These are phyloP conservation scores for Boletus sp. DNA, from an alignment of 768 basidiomycete species.

Conservation along the genomic window DNA sequence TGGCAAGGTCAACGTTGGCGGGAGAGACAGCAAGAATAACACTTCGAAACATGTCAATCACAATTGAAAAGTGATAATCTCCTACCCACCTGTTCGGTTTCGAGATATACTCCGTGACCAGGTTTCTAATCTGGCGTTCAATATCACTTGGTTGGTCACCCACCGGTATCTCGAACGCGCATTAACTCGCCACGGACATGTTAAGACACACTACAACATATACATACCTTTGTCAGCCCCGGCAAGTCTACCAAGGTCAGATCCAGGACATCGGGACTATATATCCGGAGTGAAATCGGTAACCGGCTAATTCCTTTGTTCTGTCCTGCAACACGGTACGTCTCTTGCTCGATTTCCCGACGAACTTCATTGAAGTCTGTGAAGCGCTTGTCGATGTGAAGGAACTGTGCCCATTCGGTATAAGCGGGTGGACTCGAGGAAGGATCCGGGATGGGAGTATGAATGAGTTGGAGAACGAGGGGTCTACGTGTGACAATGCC, in stretches of 20 bases:
- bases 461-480: constrained; percentile 92
- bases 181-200: neutral
- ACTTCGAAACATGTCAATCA: constrained; percentile 40
- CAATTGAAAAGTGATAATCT: neutral
- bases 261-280: constrained; percentile 93
- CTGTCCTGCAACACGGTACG: constrained; percentile 94
- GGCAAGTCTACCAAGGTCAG: constrained; percentile 96
- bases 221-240: constrained; percentile 86
- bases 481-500: constrained; percentile 97
- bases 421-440: constrained; percentile 44
- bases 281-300: constrained; percentile 94
- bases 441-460: constrained; percentile 67
- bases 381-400: constrained; percentile 94
- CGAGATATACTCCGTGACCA: constrained; percentile 95
- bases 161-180: constrained; percentile 70
- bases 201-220: neutral
- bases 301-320: constrained; percentile 98
- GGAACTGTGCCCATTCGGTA: constrained; percentile 95
- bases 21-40: constrained; percentile 97
- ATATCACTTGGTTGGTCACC: constrained; percentile 98
- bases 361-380: constrained; percentile 95
- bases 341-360: constrained; percentile 97
- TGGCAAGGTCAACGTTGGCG: constrained; percentile 98
- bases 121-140: constrained; percentile 90
- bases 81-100: constrained; percentile 85